These are phyloP conservation scores for Boletus speciosus DNA, from an alignment of 768 basidiomycete genomes.

Conservation along the genomic window DNA sequence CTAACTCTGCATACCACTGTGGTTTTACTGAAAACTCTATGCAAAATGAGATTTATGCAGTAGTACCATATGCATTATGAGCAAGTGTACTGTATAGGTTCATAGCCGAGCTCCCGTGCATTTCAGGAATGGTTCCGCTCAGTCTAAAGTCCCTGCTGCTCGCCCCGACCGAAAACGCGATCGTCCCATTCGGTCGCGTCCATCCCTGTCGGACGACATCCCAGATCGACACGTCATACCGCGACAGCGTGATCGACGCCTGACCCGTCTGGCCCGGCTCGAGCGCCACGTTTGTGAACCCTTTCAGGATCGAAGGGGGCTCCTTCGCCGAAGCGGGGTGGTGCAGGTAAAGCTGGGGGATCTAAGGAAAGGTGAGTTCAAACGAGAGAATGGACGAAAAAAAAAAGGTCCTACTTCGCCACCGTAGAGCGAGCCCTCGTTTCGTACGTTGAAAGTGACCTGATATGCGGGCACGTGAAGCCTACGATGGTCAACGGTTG, in stretches of 20 bases:
- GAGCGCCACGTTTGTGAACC: slow-evolving; percentile 61
- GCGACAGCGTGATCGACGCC: slow-evolving; percentile 57
- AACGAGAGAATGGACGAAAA: no score
- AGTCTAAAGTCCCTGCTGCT: slow-evolving; percentile 64
- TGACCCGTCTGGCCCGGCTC: slow-evolving; percentile 42
- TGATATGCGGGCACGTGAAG: no score
- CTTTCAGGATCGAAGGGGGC: slow-evolving; percentile 68
- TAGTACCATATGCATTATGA: no score
- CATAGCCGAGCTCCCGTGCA: no score
- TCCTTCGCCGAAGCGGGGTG: slow-evolving; percentile 60
- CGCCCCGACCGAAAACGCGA: slow-evolving; percentile 61
- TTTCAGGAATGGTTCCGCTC: slow-evolving; percentile 35
- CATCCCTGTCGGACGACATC: slow-evolving; percentile 72
- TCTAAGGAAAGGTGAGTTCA: slow-evolving; percentile 32
- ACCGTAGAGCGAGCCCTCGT: no score
- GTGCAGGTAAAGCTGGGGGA: slow-evolving; percentile 74
- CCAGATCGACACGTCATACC: slow-evolving; percentile 76
- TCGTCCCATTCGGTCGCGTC: slow-evolving; percentile 61
- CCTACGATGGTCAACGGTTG: no score
- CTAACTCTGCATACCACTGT: no score
- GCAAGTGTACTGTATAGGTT: no score
- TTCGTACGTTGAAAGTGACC: no score
- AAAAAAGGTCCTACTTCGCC: no score
- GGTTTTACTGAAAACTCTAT: no score
- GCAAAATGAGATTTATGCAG: no score